These are phyloP conservation scores for Gaertneriomyces semiglobifer DNA, from an alignment of 192 early-diverging fungal species.

Conservation along the genomic window DNA sequence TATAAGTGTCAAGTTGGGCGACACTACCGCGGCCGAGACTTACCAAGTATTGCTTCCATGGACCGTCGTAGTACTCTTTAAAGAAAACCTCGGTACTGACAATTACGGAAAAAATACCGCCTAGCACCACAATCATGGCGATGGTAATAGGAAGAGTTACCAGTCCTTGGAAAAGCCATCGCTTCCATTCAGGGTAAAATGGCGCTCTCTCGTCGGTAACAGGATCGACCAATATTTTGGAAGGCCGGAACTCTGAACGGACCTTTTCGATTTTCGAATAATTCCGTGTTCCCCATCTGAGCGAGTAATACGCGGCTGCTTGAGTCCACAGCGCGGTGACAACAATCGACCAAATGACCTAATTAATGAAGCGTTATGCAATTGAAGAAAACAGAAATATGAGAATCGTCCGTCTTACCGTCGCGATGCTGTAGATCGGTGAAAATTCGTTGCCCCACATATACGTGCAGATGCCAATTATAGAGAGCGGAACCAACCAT, in stretches of 20 bases:
- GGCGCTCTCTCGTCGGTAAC: conserved; percentile 72
- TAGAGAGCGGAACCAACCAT: conserved; percentile 67
- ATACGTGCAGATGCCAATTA: conserved; percentile 61
- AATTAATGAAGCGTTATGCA: not conserved
- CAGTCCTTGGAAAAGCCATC: conserved; percentile 45
- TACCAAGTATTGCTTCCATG: conserved; percentile 49
- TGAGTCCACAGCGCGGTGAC: conserved; percentile 84
- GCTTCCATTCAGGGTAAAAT: conserved; percentile 66
- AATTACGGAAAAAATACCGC: conserved; percentile 52
- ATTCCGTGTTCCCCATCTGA: conserved; percentile 72
- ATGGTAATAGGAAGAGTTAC: conserved; percentile 48
- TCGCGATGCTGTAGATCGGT: conserved; percentile 59
- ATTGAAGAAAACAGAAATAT: not conserved
- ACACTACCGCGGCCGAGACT: conserved; percentile 1
- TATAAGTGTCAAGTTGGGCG: not conserved
- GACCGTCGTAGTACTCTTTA: conserved; percentile 79
- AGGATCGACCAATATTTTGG: conserved; percentile 54
- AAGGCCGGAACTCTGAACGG: conserved; percentile 68
- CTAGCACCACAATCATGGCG: conserved; percentile 53
- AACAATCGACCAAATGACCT: conserved; percentile 43
- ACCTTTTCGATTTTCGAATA: conserved; percentile 56
- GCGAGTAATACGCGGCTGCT: conserved; percentile 66
- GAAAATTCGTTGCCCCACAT: conserved; percentile 55
- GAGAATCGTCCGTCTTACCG: conserved; percentile 24
- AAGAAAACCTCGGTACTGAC: conserved; percentile 66